Evolutionary conservation across 164 flowering plant genomes (phyloP).

Genomic region (Stephania cephalantha): DNA sequence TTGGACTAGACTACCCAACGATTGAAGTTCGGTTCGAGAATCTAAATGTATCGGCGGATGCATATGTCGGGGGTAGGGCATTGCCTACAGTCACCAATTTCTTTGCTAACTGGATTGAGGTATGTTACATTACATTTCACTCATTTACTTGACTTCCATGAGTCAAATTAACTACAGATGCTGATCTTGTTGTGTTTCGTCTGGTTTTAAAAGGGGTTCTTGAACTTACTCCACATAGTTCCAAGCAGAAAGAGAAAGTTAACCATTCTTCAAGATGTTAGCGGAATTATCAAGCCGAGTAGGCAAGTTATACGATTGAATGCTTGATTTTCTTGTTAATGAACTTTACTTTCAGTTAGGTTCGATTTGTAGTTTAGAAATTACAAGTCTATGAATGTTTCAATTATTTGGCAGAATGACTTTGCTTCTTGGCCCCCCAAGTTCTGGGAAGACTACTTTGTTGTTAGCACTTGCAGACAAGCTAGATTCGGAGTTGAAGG

Average conservation of each 20-base stretch:
- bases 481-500: slow-evolving; percentile 33
- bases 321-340: not conserved
- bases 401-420: slow-evolving; percentile 21
- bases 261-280: slow-evolving; percentile 44
- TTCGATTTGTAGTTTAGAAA: not conserved
- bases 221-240: slow-evolving; percentile 40
- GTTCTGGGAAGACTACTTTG: slow-evolving; percentile 48
- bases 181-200: not conserved
- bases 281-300: slow-evolving; percentile 54
- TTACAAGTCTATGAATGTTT: not conserved
- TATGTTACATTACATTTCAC: slow-evolving; percentile 9
- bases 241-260: slow-evolving; percentile 45
- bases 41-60: slow-evolving; percentile 47
- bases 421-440: slow-evolving; percentile 44
- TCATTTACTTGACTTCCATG: not conserved
- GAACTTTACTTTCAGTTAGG: not conserved
- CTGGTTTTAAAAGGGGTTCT: slow-evolving; percentile 33
- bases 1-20: slow-evolving; percentile 39
- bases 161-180: not conserved
- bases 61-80: slow-evolving; percentile 51
- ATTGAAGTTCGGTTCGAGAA: slow-evolving; percentile 40
- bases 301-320: slow-evolving; percentile 27
- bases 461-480: slow-evolving; percentile 44
- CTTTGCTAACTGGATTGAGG: slow-evolving; percentile 46
- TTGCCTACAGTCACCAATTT: slow-evolving; percentile 56